Evolutionary conservation across 768 basidiomycete genomes (phyloP).

Genomic region (Mycena capillaripes): DNA sequence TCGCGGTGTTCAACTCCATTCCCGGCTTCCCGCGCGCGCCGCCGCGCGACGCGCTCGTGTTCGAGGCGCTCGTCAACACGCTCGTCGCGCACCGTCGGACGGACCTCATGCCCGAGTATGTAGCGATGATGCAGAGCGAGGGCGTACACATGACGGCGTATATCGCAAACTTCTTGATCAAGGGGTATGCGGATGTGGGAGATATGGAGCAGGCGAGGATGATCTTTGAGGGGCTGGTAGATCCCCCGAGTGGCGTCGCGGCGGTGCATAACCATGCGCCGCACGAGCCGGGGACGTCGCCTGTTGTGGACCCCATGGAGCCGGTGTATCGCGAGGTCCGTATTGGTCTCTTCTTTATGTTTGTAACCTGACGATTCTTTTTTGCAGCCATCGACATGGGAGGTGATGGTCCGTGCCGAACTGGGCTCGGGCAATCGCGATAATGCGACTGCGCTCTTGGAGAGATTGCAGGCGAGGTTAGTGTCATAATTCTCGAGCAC

Average conservation of each 20-base stretch:
- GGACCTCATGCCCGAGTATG: slow-evolving; percentile 81
- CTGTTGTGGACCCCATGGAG: slow-evolving; percentile 56
- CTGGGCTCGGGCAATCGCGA: slow-evolving; percentile 82
- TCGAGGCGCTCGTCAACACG: slow-evolving; percentile 92
- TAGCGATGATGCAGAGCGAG: slow-evolving; percentile 68
- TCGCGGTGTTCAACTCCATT: slow-evolving; percentile 84
- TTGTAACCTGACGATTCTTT: slow-evolving; percentile 2
- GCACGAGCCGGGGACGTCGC: slow-evolving; percentile 62
- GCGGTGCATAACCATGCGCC: slow-evolving; percentile 90
- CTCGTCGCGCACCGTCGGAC: slow-evolving; percentile 83
- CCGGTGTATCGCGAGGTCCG: slow-evolving; percentile 88
- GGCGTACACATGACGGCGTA: slow-evolving; percentile 95
- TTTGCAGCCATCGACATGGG: slow-evolving; percentile 89
- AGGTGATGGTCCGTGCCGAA: slow-evolving; percentile 95
- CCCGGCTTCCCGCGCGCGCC: slow-evolving; percentile 63
- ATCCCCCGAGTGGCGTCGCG: slow-evolving; percentile 88
- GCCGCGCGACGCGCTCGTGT: slow-evolving; percentile 86
- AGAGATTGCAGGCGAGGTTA: slow-evolving; percentile 80
- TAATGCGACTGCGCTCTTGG: slow-evolving; percentile 76
- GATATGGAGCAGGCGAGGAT: slow-evolving; percentile 78
- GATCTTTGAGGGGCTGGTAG: slow-evolving; percentile 85
- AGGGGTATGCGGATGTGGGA: slow-evolving; percentile 76
- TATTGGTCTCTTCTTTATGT: not conserved
- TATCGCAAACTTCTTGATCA: slow-evolving; percentile 89
- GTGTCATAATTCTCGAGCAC: slow-evolving; percentile 37